Percentiles rank a stretch among this genome's conserved stretches.
Conservation (phyloP, 192 early-diverging fungal species). For the Linnemannia elongata region DNA sequence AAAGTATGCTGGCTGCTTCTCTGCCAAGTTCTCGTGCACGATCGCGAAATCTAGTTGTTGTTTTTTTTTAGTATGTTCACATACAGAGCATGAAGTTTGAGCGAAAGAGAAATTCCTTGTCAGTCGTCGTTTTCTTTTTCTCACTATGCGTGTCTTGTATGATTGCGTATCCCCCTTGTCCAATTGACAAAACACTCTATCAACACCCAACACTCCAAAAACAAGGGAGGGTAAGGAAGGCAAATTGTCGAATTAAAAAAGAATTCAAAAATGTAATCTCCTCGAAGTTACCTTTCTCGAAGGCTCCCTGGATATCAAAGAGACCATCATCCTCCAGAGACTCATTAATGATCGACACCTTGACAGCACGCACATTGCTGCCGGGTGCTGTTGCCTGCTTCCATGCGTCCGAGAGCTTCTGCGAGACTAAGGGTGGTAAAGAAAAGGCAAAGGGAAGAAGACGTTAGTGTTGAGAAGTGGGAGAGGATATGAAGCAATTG, state of each 20-base stretch:
- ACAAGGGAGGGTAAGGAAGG: neutral
- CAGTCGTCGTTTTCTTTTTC: neutral
- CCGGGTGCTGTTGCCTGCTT: slow-evolving; percentile 27
- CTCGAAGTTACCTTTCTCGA: slow-evolving; percentile 52
- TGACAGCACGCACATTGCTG: slow-evolving; percentile 58
- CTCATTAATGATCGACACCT: slow-evolving; percentile 63
- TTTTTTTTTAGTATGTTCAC: neutral
- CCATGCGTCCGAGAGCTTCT: slow-evolving; percentile 39
- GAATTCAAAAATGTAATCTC: neutral
- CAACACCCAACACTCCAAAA: neutral
- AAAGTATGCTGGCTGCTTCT: slow-evolving; percentile 73
- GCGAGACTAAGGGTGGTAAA: slow-evolving; percentile 32
- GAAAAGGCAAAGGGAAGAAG: neutral
- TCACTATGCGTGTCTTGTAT: neutral
- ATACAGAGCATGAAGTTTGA: neutral
- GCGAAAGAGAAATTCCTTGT: neutral
- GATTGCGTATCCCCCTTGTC: neutral
- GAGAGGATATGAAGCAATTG: neutral
- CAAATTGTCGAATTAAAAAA: neutral
- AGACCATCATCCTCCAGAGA: slow-evolving; percentile 57
- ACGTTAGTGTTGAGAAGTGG: neutral
- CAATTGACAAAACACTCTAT: neutral
- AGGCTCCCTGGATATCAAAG: slow-evolving; percentile 52
- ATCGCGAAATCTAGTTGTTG: slow-evolving; percentile 63
- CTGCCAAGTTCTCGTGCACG: slow-evolving; percentile 64